Evolutionary conservation across 2,329 filamentous ascomycete species (phyloP).

Genomic region (Stachybotrys chartarum): DNA sequence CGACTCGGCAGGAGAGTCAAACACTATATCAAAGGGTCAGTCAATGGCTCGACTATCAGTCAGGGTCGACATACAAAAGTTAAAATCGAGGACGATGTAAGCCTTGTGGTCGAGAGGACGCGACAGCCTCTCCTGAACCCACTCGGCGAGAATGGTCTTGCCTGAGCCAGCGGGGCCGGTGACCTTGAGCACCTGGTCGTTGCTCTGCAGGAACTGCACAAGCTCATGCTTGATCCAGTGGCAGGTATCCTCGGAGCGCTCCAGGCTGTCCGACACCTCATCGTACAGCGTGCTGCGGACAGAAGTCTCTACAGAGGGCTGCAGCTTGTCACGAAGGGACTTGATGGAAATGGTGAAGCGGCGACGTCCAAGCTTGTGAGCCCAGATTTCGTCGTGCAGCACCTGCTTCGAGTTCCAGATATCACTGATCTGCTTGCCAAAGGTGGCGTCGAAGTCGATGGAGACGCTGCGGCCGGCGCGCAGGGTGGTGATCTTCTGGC

Average conservation of each 20-base stretch:
- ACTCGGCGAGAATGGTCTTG: conserved; percentile 30
- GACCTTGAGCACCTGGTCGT: conserved; percentile 25
- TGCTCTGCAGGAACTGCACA: conserved; percentile 24
- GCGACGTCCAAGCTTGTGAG: conserved; percentile 20
- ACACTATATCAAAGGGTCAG: conserved; percentile 7
- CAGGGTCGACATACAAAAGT: conserved; percentile 22
- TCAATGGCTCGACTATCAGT: background rate
- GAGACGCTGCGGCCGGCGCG: conserved; percentile 11
- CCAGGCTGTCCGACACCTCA: conserved; percentile 26
- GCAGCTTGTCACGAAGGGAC: conserved; percentile 23
- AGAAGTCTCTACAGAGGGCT: conserved; percentile 16
- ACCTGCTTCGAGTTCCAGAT: conserved; percentile 25
- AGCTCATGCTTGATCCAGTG: conserved; percentile 29
- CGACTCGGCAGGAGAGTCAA: conserved; percentile 21
- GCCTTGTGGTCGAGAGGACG: conserved; percentile 25
- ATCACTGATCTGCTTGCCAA: conserved; percentile 23
- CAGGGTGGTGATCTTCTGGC: conserved; percentile 23
- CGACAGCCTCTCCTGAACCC: conserved; percentile 31
- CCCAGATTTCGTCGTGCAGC: conserved; percentile 27
- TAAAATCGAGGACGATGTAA: conserved; percentile 27
- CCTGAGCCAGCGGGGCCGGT: conserved; percentile 25
- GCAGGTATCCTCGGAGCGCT: conserved; percentile 30
- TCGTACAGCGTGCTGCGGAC: conserved; percentile 21
- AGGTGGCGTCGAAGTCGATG: conserved; percentile 28
- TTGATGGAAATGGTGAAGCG: conserved; percentile 15